Conservation (phyloP, 495 filamentous ascomycete species). For the Bryoglossum gracile region DNA sequence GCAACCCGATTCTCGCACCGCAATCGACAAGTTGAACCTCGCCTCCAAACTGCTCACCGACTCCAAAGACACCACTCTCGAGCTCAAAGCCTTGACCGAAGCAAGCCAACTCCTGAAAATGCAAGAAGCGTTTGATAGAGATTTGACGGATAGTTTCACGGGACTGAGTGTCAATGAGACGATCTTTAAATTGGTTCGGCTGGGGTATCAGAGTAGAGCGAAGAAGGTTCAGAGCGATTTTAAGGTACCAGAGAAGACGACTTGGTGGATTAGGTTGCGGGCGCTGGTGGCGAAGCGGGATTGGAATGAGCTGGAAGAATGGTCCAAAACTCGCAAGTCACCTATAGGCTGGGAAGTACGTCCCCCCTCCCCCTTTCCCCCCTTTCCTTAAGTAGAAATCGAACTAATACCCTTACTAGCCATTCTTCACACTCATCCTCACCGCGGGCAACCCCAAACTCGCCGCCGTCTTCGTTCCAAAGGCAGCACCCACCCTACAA, state of each 20-base stretch:
- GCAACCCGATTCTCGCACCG: slow-evolving; percentile 52
- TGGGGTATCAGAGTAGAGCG: slow-evolving; percentile 70
- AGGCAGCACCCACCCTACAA: slow-evolving; percentile 39
- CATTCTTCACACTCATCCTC: slow-evolving; percentile 85
- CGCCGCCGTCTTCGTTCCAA: slow-evolving; percentile 77
- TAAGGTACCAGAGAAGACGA: slow-evolving; percentile 81
- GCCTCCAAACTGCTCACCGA: slow-evolving; percentile 76
- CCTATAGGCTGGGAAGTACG: slow-evolving; percentile 86
- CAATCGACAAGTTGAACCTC: slow-evolving; percentile 74
- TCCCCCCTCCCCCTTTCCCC: slow-evolving; percentile 32
- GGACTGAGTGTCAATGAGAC: slow-evolving; percentile 88
- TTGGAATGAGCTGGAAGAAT: slow-evolving; percentile 88
- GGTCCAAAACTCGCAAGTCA: slow-evolving; percentile 61
- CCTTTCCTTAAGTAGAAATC: slow-evolving; percentile 1
- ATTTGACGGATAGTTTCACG: slow-evolving; percentile 65
- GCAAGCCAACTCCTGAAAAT: slow-evolving; percentile 68
- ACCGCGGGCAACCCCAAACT: slow-evolving; percentile 85
- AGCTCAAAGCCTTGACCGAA: slow-evolving; percentile 71
- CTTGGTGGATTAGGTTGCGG: slow-evolving; percentile 82
- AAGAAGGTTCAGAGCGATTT: slow-evolving; percentile 86
- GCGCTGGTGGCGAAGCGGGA: slow-evolving; percentile 83
- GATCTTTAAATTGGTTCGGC: slow-evolving; percentile 69
- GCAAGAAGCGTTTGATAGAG: slow-evolving; percentile 79
- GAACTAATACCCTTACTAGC: slow-evolving; percentile 37
- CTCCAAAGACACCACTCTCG: slow-evolving; percentile 69